Evolutionary conservation across 1,284 basidiomycete genomes (phyloP).

Genomic region (Pseudozyma pruni): DNA sequence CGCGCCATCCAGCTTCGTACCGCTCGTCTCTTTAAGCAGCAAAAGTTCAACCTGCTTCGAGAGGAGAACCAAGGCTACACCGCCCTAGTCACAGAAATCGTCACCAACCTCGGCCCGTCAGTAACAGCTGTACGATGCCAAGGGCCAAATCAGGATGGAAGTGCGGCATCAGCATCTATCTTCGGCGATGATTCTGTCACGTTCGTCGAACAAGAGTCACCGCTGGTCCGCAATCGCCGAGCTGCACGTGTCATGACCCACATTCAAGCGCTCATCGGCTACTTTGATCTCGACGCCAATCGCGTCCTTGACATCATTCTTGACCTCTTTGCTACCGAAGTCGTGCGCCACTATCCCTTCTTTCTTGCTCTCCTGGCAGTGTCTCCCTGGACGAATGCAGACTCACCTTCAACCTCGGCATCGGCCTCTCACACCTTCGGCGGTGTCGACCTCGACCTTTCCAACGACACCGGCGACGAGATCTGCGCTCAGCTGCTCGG

Average conservation of each 20-base stretch:
- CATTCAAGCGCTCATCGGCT: slow-evolving; percentile 71
- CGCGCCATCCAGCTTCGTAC: slow-evolving; percentile 64
- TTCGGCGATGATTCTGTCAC: slow-evolving; percentile 20
- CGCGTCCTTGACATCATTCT: slow-evolving; percentile 92
- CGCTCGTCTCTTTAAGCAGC: slow-evolving; percentile 82
- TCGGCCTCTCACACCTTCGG: slow-evolving; percentile 19
- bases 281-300: slow-evolving; percentile 95
- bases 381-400: slow-evolving; percentile 78
- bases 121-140: slow-evolving; percentile 72
- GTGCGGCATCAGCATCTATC: not conserved
- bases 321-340: slow-evolving; percentile 85
- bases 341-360: slow-evolving; percentile 87
- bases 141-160: slow-evolving; percentile 8
- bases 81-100: slow-evolving; percentile 85
- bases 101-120: slow-evolving; percentile 79
- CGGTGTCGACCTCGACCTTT: slow-evolving; percentile 31
- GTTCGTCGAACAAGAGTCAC: slow-evolving; percentile 55
- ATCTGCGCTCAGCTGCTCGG: slow-evolving; percentile 87
- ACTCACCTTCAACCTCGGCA: slow-evolving; percentile 5
- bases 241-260: slow-evolving; percentile 64
- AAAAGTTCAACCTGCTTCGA: slow-evolving; percentile 95
- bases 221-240: slow-evolving; percentile 45
- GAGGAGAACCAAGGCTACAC: slow-evolving; percentile 98
- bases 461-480: slow-evolving; percentile 70
- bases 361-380: slow-evolving; percentile 85